phyloP scores from a whole-genome alignment of 768 basidiomycete genomes.

The Coprinopsis sp. region DNA sequence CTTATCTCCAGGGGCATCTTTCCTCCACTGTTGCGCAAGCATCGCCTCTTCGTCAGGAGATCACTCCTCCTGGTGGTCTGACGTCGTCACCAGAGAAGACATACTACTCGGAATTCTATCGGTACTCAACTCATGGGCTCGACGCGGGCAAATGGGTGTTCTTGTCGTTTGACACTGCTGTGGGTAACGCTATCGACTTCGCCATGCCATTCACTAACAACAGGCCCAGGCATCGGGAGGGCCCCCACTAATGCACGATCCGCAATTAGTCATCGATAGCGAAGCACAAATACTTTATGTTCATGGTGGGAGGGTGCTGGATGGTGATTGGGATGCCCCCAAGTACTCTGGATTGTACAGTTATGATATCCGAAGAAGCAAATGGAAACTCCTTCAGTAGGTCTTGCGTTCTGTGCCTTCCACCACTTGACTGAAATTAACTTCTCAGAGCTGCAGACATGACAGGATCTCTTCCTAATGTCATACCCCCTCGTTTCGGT shows the following conservation, averaged over 20 bases:
- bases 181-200: slow-evolving; percentile 27
- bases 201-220: not conserved
- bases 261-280: slow-evolving; percentile 76
- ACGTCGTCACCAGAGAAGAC: slow-evolving; percentile 16
- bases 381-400: slow-evolving; percentile 68
- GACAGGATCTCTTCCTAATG: slow-evolving; percentile 23
- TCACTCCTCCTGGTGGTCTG: slow-evolving; percentile 7
- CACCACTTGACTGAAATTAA: slow-evolving; percentile 8
- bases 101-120: slow-evolving; percentile 67
- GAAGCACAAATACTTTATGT: slow-evolving; percentile 70
- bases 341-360: slow-evolving; percentile 73
- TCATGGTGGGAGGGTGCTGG: slow-evolving; percentile 70
- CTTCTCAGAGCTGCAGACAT: slow-evolving; percentile 14
- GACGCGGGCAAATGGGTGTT: slow-evolving; percentile 70
- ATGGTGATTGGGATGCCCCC: slow-evolving; percentile 52
- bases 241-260: slow-evolving; percentile 72
- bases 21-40: slow-evolving; percentile 9
- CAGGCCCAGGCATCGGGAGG: slow-evolving; percentile 52
- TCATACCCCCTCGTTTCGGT: slow-evolving; percentile 63
- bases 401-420: slow-evolving; percentile 17
- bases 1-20: not conserved
- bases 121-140: slow-evolving; percentile 62
- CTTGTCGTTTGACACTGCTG: slow-evolving; percentile 61
- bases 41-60: slow-evolving; percentile 14
- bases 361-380: slow-evolving; percentile 59